These are phyloP conservation scores for Simmondsia chinensis DNA, from an alignment of 148 eudicot genomes.

Conservation along the genomic window DNA sequence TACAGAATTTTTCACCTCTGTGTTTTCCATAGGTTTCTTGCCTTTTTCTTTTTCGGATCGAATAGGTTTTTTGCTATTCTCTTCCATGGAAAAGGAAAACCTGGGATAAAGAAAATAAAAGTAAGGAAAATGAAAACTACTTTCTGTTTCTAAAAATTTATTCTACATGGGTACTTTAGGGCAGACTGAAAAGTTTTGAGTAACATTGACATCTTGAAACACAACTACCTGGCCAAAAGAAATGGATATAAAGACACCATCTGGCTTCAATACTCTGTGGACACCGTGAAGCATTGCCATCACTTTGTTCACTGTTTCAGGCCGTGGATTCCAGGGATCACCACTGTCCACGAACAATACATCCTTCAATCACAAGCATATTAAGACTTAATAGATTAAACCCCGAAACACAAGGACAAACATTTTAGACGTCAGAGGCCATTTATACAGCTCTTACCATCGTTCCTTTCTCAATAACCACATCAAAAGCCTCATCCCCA, in stretches of 20 bases:
- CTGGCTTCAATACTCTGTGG: slow-evolving; percentile 80
- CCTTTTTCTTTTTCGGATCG: too few species aligned
- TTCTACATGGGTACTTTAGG: too few species aligned
- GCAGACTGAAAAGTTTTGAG: too few species aligned
- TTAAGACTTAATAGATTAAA: slow-evolving; percentile 17
- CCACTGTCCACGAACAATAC: slow-evolving; percentile 98
- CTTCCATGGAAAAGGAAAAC: too few species aligned
- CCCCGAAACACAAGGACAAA: slow-evolving; percentile 8
- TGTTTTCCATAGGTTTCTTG: too few species aligned
- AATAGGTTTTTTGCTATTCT: too few species aligned
- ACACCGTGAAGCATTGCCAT: slow-evolving; percentile 78
- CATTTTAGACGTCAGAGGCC: not conserved
- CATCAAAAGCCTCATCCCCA: slow-evolving; percentile 64
- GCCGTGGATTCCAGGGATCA: slow-evolving; percentile 91
- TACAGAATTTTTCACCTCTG: too few species aligned
- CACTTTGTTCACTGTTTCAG: slow-evolving; percentile 59
- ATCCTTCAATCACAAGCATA: slow-evolving; percentile 63
- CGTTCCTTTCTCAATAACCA: slow-evolving; percentile 96
- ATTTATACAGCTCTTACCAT: slow-evolving; percentile 46
- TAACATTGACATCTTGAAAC: too few species aligned
- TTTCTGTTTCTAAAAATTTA: too few species aligned
- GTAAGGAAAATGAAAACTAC: too few species aligned
- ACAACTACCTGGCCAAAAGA: slow-evolving; percentile 84
- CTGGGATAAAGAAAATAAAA: too few species aligned
- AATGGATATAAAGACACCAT: slow-evolving; percentile 85